These are phyloP conservation scores for Amanita fuliginea DNA, from an alignment of 768 basidiomycete species.

Conservation along the genomic window DNA sequence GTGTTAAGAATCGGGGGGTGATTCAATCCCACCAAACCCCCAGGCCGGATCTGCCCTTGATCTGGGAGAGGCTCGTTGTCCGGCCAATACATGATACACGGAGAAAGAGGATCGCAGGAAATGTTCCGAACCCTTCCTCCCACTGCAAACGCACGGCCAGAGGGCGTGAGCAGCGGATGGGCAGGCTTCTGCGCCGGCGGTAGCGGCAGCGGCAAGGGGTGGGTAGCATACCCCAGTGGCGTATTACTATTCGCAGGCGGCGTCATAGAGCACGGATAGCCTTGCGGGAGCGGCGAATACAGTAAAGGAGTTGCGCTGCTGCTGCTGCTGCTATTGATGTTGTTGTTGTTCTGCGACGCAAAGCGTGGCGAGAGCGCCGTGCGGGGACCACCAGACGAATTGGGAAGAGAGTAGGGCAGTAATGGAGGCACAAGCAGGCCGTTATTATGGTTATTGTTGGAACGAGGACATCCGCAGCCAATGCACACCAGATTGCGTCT, in stretches of 20 bases:
- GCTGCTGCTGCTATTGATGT: no score
- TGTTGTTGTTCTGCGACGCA: slow-evolving; percentile 10
- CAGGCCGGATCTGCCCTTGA: slow-evolving; percentile 67
- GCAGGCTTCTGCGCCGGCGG: slow-evolving; percentile 29
- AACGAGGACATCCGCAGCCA: slow-evolving; percentile 60
- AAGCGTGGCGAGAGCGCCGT: slow-evolving; percentile 21
- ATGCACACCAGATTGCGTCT: slow-evolving; percentile 74
- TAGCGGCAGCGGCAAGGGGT: no score
- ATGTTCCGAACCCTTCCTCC: slow-evolving; percentile 77
- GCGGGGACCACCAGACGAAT: slow-evolving; percentile 7
- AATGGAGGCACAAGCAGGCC: slow-evolving; percentile 12
- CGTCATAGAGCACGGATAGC: slow-evolving; percentile 9
- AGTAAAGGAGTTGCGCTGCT: no score
- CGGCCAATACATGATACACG: slow-evolving; percentile 86
- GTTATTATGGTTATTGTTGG: slow-evolving; percentile 13
- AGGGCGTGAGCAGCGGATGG: slow-evolving; percentile 75
- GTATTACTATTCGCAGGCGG: neutral
- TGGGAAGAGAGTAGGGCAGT: slow-evolving; percentile 10
- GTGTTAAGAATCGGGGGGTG: slow-evolving; percentile 86
- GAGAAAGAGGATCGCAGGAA: slow-evolving; percentile 55
- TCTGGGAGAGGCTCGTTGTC: slow-evolving; percentile 81
- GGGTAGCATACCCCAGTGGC: slow-evolving; percentile 9
- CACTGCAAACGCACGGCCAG: slow-evolving; percentile 63
- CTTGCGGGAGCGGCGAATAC: slow-evolving; percentile 2
- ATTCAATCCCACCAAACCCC: slow-evolving; percentile 41